phyloP scores from a whole-genome alignment of 1,284 basidiomycete genomes.

The Chiua sp. region DNA sequence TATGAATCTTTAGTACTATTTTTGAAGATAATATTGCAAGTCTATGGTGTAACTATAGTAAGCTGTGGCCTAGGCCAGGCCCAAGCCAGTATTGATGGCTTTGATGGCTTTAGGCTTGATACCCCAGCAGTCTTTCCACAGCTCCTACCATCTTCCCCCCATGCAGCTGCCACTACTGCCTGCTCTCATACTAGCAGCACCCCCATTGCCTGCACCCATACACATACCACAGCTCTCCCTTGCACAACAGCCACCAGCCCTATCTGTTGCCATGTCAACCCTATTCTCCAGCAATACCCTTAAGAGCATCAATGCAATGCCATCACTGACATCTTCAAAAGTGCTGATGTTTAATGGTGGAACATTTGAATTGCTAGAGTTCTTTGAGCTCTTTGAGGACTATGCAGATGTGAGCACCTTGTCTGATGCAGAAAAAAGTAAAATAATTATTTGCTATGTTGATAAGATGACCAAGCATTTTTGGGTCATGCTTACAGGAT shows the following conservation, averaged over 20 bases:
- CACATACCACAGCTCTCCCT: neutral
- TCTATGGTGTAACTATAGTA: no score
- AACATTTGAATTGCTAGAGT: slow-evolving; percentile 9
- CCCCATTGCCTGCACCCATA: neutral
- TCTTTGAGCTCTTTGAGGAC: slow-evolving; percentile 13
- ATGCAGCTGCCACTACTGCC: neutral
- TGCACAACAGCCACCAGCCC: neutral
- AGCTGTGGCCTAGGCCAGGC: neutral
- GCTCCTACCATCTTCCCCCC: neutral
- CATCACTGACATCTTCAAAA: neutral
- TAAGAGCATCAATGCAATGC: slow-evolving; percentile 8
- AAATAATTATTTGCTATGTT: slow-evolving; percentile 4
- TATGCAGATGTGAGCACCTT: neutral
- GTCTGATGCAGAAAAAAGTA: slow-evolving; percentile 10
- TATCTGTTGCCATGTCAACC: neutral
- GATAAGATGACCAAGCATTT: slow-evolving; percentile 11
- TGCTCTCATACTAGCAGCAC: neutral
- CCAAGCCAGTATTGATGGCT: neutral
- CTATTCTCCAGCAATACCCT: neutral
- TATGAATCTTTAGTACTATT: neutral
- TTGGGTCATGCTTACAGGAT: slow-evolving; percentile 8
- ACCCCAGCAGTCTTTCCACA: neutral
- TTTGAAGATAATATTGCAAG: no score
- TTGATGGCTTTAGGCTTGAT: neutral
- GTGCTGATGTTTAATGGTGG: slow-evolving; percentile 4